Base-by-base conservation (phyloP, 139 green algal genomes). In the Zygnema circumcarinatum region DNA sequence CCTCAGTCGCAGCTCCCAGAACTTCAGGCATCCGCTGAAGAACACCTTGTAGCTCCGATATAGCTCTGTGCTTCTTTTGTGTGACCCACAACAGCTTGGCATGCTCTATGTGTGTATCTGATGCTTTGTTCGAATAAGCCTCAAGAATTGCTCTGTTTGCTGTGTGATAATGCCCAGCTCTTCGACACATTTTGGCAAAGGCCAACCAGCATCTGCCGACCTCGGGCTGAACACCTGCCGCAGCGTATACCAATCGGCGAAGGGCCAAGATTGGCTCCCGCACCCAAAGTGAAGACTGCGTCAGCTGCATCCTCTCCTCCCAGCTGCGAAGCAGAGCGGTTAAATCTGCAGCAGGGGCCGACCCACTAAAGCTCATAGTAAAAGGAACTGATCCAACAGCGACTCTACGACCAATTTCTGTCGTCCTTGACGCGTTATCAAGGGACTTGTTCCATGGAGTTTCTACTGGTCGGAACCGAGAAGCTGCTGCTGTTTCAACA, bases 221-320 rank as follows among this genome's bases (percentile, higher is more conserved):
- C 36, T 94, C 93, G 0, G 69, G 86, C 0, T 38, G 36, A 22
- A 94, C 88, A 11, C 89, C 93, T 16, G 92, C 83, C 67, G 96
- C 81, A 0, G 75, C 67, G 87, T 88, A 93, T 21, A 91, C 74
- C 32, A 89, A 35, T 31, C 84, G 38, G 47, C 96, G 90, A 80
- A 98, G 67, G 2, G 95, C 92, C 36, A 98, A 93, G 40, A 98
- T 94, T 29, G 96, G 96, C 82, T 96, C 96, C 41, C 95, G 93
- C 1, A 87, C 88, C 36, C 73, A 74, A 32, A 96, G 83, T 25
- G 81, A 92, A 2, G 89, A 72, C 81, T 97, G 94, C 2, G 91
- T 95, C 0, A 94, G 79, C 1, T 78, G 72, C 73, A 98, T 91
- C 0, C 96, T 92, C 72, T 94, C 92, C 20, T 83, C 81, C 96